Percentiles rank a stretch among this genome's conserved stretches.
phyloP scores from a whole-genome alignment of 495 filamentous ascomycete species.

The Aspergillus cavernicola region DNA sequence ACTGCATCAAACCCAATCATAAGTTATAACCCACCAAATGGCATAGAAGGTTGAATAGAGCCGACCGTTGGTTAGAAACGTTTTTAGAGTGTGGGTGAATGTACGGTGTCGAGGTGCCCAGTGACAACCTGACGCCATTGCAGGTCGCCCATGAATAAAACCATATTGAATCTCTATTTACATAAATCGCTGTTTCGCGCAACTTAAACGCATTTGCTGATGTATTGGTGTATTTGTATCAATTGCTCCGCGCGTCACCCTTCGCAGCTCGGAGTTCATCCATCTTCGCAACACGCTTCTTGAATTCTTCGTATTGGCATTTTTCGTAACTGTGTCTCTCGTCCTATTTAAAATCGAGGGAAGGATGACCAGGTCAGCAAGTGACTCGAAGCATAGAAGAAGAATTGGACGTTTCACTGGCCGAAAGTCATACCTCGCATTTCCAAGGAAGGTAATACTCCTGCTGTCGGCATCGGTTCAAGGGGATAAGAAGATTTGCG shows the following conservation, averaged over 20 bases:
- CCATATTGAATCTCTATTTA: constrained; percentile 45
- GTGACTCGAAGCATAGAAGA: not conserved
- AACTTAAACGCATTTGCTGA: constrained; percentile 18
- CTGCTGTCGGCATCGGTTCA: constrained; percentile 90
- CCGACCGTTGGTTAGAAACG: not conserved
- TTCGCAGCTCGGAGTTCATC: constrained; percentile 87
- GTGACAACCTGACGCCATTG: constrained; percentile 33
- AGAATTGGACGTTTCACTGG: not conserved
- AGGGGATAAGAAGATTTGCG: constrained; percentile 86
- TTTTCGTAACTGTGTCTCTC: constrained; percentile 98
- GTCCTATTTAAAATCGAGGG: constrained; percentile 52
- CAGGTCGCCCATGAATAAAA: constrained; percentile 37
- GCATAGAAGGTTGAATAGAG: not conserved
- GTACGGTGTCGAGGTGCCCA: constrained; percentile 14
- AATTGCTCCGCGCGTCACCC: constrained; percentile 86
- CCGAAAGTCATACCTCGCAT: constrained; percentile 74
- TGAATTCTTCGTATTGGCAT: constrained; percentile 98
- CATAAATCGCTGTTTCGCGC: constrained; percentile 36
- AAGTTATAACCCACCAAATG: too few relatives aligned
- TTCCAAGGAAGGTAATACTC: constrained; percentile 97
- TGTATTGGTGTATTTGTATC: constrained; percentile 26
- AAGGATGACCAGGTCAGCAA: constrained; percentile 7
- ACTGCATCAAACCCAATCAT: too few relatives aligned
- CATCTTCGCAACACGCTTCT: constrained; percentile 98
- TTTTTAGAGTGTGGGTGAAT: not conserved